These are phyloP conservation scores for Hericium rajendrae DNA, from an alignment of 768 basidiomycete genomes.

Conservation along the genomic window DNA sequence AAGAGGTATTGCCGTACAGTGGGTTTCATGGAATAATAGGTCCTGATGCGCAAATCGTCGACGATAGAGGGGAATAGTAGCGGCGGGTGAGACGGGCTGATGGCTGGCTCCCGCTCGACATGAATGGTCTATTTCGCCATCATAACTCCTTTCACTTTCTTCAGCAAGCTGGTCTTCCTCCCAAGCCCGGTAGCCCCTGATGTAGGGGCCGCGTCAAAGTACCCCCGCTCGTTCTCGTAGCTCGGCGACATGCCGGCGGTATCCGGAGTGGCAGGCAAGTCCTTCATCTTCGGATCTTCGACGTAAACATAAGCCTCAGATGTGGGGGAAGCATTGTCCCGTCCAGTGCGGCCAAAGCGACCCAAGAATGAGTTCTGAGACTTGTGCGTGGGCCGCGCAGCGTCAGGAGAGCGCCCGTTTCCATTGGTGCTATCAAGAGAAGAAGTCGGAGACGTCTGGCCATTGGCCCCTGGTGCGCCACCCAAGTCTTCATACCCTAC, in stretches of 20 bases:
- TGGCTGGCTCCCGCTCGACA: not conserved
- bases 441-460: conserved; percentile 34
- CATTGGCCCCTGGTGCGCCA: conserved; percentile 30
- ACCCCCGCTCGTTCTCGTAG: not conserved
- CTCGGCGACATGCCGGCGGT: conserved; percentile 18
- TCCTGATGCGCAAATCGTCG: not conserved
- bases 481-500: conserved; percentile 33
- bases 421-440: conserved; percentile 23
- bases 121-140: conserved; percentile 6
- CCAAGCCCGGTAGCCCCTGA: conserved; percentile 4
- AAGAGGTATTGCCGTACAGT: not conserved
- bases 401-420: not conserved
- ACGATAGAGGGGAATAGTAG: too few species aligned
- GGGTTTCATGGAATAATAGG: not conserved
- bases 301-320: conserved; percentile 63
- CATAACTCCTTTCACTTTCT: conserved; percentile 11
- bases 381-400: conserved; percentile 53
- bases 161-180: conserved; percentile 13
- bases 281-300: conserved; percentile 51
- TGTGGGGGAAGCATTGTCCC: conserved; percentile 23
- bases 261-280: conserved; percentile 34
- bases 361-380: conserved; percentile 71
- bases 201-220: not conserved
- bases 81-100: too few species aligned
- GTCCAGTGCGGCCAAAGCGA: conserved; percentile 46